Percentiles rank a stretch among this genome's conserved stretches.
Evolutionary conservation across 1,284 basidiomycete genomes (phyloP).

Genomic region (Rhodotorula sp.): DNA sequence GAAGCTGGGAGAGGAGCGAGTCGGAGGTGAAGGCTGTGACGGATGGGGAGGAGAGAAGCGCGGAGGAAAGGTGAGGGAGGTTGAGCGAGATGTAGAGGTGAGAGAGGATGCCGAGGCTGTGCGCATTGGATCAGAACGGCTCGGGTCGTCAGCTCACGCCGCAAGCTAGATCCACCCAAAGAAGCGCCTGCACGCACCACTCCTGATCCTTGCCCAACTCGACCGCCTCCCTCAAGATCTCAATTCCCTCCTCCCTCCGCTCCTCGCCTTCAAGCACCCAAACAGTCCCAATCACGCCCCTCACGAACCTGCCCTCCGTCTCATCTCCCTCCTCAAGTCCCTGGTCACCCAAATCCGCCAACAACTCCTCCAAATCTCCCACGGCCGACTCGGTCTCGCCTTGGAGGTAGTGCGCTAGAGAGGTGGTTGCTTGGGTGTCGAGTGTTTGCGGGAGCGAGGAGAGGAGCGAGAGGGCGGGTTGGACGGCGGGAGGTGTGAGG

Average conservation of each 20-base stretch:
- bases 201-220: conserved; percentile 73
- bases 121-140: rapidly evolving
- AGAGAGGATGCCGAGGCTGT: conserved; percentile 33
- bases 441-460: conserved; percentile 17
- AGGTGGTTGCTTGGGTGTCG: conserved; percentile 63
- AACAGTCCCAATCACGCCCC: conserved; percentile 75
- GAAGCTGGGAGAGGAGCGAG: conserved; percentile 79
- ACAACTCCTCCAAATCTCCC: conserved; percentile 77
- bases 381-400: conserved; percentile 60
- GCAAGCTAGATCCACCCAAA: not conserved
- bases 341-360: conserved; percentile 71
- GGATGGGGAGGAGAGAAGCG: conserved; percentile 28
- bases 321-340: conserved; percentile 62
- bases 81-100: conserved; percentile 39
- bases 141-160: not conserved
- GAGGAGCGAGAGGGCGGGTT: conserved; percentile 59
- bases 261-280: conserved; percentile 74
- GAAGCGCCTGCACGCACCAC: conserved; percentile 62
- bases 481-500: conserved; percentile 60
- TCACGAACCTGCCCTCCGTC: conserved; percentile 65
- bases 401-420: conserved; percentile 66
- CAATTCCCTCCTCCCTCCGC: conserved; percentile 76
- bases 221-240: conserved; percentile 67
- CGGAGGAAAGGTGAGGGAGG: conserved; percentile 25
- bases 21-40: conserved; percentile 52